Base-by-base conservation (phyloP, 768 basidiomycete species). In the Arthromyces matolae region DNA sequence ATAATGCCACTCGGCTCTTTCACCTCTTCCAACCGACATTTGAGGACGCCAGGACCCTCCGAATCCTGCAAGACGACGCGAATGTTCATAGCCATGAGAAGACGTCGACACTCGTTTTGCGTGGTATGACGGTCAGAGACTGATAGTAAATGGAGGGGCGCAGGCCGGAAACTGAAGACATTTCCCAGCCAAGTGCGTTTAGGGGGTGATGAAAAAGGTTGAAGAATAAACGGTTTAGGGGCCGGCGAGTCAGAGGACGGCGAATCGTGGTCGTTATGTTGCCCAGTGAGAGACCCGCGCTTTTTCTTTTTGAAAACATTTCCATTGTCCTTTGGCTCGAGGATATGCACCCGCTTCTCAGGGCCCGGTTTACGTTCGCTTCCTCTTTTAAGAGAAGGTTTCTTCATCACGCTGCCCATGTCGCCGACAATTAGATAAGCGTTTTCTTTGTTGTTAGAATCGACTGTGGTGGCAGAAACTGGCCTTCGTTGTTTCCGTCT, bases 101-200 rank as follows among this genome's bases (percentile, higher is more conserved):
- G 64, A 39, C 80, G 75, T 49, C 82, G 77, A 64, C 89, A 89
- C 59, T 88, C 83, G 55, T 81, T 80, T 40, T 86, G 73, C 5
- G 92, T 88, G 32, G 76, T 81, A 52, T 80, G 73, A 9, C 75
- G 64, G 49, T 84, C 80, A 46, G 77, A 72, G 12, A 72, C 64
- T 4, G 86, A 90, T 34, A 79, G 64, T 9, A 93, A 70, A 29
- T 57, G 65, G 48, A 79, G 80, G 24, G 67, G 73, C 24, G 80
- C 70, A 0, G 89, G 82, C 59, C 86, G 90, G 71, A 91, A 84
- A 62, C 81, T 87, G 78, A 97, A 94, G 33, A 96, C 77, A 58
- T 84, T 88, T 35, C 83, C 82, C 52, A 99, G 80, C 95, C 94
- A 98, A 42, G 76, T 79, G 52, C 80, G 79, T 67, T 77, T 84